phyloP scores from a whole-genome alignment of 306 rosid species.

The Trifolium repens region DNA sequence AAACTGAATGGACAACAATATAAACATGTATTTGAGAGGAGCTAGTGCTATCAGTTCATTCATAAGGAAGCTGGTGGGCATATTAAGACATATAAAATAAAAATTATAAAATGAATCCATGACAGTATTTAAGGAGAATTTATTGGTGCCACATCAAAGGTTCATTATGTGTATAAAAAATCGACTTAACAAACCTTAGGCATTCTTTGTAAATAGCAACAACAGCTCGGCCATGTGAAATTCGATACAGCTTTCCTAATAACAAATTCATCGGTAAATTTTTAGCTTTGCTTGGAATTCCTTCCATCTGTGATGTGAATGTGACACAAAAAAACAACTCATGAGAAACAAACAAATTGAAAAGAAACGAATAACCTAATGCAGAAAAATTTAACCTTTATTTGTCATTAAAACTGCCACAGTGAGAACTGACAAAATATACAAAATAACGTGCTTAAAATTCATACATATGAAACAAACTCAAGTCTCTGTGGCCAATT shows the following conservation, averaged over 20 bases:
- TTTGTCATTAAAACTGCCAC: no score
- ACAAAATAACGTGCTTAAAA: no score
- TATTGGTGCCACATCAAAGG: conserved; percentile 23
- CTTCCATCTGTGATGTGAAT: no score
- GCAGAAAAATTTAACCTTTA: no score
- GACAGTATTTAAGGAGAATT: not conserved
- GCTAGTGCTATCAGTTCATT: conserved; percentile 19
- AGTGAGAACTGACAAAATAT: no score
- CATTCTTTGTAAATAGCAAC: conserved; percentile 92
- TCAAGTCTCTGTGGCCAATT: conserved; percentile 76
- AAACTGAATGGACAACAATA: conserved; percentile 6
- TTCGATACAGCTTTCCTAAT: conserved; percentile 86
- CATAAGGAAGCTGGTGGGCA: conserved; percentile 12
- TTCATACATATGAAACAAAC: conserved; percentile 40
- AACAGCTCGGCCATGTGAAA: conserved; percentile 85
- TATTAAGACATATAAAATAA: not conserved
- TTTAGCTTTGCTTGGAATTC: no score
- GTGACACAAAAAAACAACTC: no score
- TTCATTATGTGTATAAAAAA: conserved; percentile 27
- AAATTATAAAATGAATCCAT: no score
- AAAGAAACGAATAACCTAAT: no score
- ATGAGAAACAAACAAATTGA: no score
- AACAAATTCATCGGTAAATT: conserved; percentile 63
- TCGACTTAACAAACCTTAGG: conserved; percentile 66
- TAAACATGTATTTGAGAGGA: conserved; percentile 3